Conservation (phyloP, 2,329 filamentous ascomycete genomes). For the Sodiomyces alkalinus region DNA sequence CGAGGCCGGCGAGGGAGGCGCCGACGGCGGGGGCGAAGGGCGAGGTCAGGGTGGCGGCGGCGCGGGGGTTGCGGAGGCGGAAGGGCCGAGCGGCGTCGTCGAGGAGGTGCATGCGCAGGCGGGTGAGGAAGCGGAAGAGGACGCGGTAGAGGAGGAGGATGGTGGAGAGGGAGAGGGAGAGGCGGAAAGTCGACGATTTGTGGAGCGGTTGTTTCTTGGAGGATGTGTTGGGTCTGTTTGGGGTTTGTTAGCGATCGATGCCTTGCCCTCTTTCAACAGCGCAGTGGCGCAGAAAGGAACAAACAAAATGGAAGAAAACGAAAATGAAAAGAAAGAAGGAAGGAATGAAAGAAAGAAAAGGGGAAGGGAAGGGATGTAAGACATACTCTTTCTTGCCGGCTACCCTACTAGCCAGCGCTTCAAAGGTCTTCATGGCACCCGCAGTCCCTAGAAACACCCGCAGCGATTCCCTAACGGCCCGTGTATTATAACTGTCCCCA, state of each 20-base stretch:
- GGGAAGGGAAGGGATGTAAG: background rate
- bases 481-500: constrained; percentile 52
- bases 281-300: no score
- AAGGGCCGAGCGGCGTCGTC: constrained; percentile 71
- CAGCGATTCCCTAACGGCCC: constrained; percentile 54
- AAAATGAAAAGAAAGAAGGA: no score
- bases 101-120: constrained; percentile 64
- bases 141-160: constrained; percentile 81
- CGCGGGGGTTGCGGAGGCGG: constrained; percentile 64
- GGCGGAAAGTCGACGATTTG: constrained; percentile 54
- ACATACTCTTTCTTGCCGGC: constrained; percentile 30
- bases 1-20: constrained; percentile 72
- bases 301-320: no score
- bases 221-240: constrained; percentile 11
- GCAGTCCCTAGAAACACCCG: constrained; percentile 54
- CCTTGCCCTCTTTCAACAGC: no score
- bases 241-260: no score
- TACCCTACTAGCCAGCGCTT: constrained; percentile 32
- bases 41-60: constrained; percentile 63
- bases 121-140: constrained; percentile 76
- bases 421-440: constrained; percentile 47
- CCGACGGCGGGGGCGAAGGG: constrained; percentile 78
- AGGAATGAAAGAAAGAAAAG: no score
- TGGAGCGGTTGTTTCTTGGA: constrained; percentile 38
- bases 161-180: constrained; percentile 70